phyloP scores from a whole-genome alignment of 2,329 filamentous ascomycete species.

The Xylariales sp. region DNA sequence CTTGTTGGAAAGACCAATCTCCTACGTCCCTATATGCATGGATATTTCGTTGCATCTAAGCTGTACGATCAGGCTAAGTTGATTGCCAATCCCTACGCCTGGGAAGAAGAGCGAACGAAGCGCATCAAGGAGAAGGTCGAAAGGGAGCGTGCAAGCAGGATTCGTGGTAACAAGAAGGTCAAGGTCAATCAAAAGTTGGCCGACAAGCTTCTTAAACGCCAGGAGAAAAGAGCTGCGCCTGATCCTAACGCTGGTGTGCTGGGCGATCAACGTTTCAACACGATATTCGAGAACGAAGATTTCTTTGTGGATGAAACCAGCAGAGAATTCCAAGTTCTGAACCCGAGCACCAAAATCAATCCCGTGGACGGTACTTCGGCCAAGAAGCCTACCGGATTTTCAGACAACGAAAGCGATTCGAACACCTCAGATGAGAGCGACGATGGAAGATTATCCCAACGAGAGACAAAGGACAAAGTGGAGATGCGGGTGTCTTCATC shows the following conservation, averaged over 20 bases:
- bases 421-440: conserved; percentile 31
- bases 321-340: conserved; percentile 80
- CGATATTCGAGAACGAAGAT: conserved; percentile 87
- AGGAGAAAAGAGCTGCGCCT: conserved; percentile 54
- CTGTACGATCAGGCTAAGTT: conserved; percentile 92
- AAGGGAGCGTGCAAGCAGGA: conserved; percentile 91
- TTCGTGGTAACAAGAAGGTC: conserved; percentile 92
- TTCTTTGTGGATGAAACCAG: conserved; percentile 89
- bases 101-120: conserved; percentile 88
- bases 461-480: conserved; percentile 30
- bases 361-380: conserved; percentile 24
- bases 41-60: conserved; percentile 93
- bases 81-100: conserved; percentile 90
- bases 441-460: conserved; percentile 27
- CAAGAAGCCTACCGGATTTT: conserved; percentile 31
- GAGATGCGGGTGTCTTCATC: conserved; percentile 67
- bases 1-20: conserved; percentile 86
- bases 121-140: conserved; percentile 92
- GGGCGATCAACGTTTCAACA: conserved; percentile 79
- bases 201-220: conserved; percentile 66
- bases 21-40: conserved; percentile 95
- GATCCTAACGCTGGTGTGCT: conserved; percentile 64
- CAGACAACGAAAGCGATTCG: conserved; percentile 38
- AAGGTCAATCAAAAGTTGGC: conserved; percentile 88
- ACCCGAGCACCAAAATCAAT: conserved; percentile 70